A percentile compares a stretch with the other conserved stretches of the same genome.
Evolutionary conservation across 805 yeast genomes (phyloP).

Genomic region (Candida ortonii): DNA sequence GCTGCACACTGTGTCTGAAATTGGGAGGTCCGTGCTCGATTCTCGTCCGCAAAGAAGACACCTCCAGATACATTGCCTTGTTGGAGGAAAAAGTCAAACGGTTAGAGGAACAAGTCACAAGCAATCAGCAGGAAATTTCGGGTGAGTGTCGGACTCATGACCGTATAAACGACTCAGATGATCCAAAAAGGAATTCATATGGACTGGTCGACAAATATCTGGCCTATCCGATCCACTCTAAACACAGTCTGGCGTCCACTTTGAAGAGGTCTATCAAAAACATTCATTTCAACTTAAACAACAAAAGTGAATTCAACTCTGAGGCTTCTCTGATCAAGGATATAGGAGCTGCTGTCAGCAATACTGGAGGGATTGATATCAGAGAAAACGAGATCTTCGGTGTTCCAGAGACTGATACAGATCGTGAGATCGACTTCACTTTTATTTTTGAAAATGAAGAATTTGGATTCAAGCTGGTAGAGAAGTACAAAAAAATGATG

Average conservation of each 20-base stretch:
- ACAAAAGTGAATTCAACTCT: conserved; percentile 5
- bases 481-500: conserved; percentile 14
- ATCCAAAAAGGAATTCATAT: no score
- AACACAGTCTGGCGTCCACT: conserved; percentile 14
- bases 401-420: conserved; percentile 1
- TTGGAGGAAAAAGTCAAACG: conserved; percentile 19
- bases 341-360: neutral
- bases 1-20: conserved; percentile 16
- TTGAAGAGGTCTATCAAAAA: conserved; percentile 13
- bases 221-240: conserved; percentile 1
- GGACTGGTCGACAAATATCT: no score
- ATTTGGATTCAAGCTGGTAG: conserved; percentile 11
- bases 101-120: conserved; percentile 11
- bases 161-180: no score
- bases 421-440: conserved; percentile 5
- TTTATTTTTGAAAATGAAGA: conserved; percentile 13
- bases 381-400: neutral
- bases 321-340: conserved; percentile 1
- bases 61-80: conserved; percentile 13
- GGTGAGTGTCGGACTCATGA: no score
- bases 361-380: neutral
- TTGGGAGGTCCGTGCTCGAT: conserved; percentile 19
- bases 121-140: conserved; percentile 1
- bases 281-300: conserved; percentile 13
- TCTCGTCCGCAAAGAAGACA: conserved; percentile 8